Base-by-base conservation (phyloP, 176 grass and related monocot species). In the Rhipidocladum racemiflorum region DNA sequence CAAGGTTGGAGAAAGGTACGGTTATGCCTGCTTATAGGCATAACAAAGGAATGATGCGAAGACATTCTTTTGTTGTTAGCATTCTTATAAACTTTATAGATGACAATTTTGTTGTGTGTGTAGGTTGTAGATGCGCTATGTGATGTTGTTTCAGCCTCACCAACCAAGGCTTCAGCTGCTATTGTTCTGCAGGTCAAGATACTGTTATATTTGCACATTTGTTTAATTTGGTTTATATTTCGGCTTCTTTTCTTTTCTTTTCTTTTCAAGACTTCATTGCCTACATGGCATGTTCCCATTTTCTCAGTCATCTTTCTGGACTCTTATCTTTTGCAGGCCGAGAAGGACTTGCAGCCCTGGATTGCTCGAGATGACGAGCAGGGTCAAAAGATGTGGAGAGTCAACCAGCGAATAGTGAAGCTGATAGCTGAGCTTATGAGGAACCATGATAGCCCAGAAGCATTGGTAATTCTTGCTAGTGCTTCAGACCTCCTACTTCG, bases 121-220 rank as follows among this genome's bases (percentile, higher is more conserved):
- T 63, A 99, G 96, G 96, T 99, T 79, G 92, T 95, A 69, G 96
- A 99, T 93, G 96, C 96, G 1, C 91, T 99, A 74, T 99, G 96
- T 83, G 92, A 95, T 62, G 91, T 99, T 30, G 96, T 99, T 90
- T 99, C 93, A 87, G 96, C 91, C 61, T 99, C 93, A 83, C 96
- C 96, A 12, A 67, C 91, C 39, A 99, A 99, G 87, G 92, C 96
- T 74, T 95, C 93, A 74, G 75, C 96, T 79, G 96, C 96, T 60
- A 91, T 99, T 32, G 93, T 99, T 68, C 83, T 99, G 38, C 96
- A 99, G 96, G 96, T 99, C 40, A 88, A 89, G 77, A 86, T 61
- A 63, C 81, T 70, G 39, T 60, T 84, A 25, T 86, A 69, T 84
- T 90, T 24, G 50, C 43, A 69, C 5, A 44, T 83, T 46, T 57